Percentiles rank a stretch among this genome's conserved stretches.
These are phyloP conservation scores for Diaporthe ampelina DNA, from an alignment of 2,329 filamentous ascomycete species.

Conservation along the genomic window DNA sequence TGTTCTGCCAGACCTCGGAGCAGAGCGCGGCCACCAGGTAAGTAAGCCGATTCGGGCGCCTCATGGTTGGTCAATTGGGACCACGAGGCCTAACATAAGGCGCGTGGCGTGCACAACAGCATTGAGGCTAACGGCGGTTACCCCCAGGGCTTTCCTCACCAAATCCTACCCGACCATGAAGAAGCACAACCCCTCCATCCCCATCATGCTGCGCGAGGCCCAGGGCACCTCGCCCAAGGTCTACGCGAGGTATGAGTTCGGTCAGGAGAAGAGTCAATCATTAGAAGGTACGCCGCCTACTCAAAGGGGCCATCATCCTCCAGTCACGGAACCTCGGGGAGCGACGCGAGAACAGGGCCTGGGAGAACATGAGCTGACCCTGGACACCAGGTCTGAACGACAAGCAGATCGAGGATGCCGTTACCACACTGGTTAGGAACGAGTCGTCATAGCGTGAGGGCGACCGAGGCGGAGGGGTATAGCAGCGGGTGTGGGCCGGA, in stretches of 20 bases:
- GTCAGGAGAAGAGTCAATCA: constrained; percentile 69
- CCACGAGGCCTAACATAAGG: not conserved
- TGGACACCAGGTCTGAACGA: constrained; percentile 62
- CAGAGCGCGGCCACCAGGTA: constrained; percentile 92
- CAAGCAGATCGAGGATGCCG: constrained; percentile 73
- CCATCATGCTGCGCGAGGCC: constrained; percentile 96
- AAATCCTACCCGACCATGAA: constrained; percentile 98
- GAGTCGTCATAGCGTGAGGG: constrained; percentile 44
- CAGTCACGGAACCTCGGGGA: not conserved
- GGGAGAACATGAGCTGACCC: constrained; percentile 39
- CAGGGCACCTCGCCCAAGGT: constrained; percentile 86
- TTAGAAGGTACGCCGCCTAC: constrained; percentile 59
- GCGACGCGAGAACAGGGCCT: not conserved
- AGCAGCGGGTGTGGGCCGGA: not conserved
- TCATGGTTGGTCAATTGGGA: constrained; percentile 30
- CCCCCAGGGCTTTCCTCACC: constrained; percentile 84
- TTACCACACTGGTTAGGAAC: constrained; percentile 67
- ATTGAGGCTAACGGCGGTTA: not conserved
- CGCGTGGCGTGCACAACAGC: not conserved
- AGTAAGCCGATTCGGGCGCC: constrained; percentile 48
- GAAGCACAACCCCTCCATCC: constrained; percentile 95
- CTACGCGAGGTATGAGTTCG: constrained; percentile 86
- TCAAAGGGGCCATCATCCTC: not conserved
- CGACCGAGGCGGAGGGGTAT: not conserved
- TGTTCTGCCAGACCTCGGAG: constrained; percentile 95